These are phyloP conservation scores for Clathrus columnatus DNA, from an alignment of 768 basidiomycete genomes.

Conservation along the genomic window DNA sequence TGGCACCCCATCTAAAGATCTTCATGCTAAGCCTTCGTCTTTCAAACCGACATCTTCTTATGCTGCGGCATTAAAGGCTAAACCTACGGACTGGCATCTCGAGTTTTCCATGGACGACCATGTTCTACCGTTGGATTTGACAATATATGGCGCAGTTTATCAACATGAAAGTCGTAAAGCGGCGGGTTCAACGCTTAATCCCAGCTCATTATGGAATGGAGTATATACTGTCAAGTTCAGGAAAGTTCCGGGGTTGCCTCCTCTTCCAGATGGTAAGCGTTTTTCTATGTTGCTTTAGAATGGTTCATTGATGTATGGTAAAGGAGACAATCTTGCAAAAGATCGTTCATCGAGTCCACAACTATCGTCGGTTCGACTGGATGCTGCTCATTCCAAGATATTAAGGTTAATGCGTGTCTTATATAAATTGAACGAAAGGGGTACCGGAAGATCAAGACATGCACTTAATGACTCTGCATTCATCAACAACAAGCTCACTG, in stretches of 20 bases:
- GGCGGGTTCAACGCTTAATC: constrained; percentile 42
- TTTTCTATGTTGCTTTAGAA: not conserved
- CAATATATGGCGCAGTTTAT: constrained; percentile 94
- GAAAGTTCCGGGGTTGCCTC: constrained; percentile 79
- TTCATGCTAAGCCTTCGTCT: constrained; percentile 23
- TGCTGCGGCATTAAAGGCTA: constrained; percentile 87
- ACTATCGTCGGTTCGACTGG: constrained; percentile 74
- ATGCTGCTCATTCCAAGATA: constrained; percentile 82
- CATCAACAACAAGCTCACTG: constrained; percentile 95
- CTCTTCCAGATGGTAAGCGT: constrained; percentile 49
- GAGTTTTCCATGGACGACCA: constrained; percentile 93
- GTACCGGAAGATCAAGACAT: constrained; percentile 51
- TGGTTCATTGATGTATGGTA: constrained; percentile 18
- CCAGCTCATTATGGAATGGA: constrained; percentile 79
- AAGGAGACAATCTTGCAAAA: constrained; percentile 38
- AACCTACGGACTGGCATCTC: constrained; percentile 93
- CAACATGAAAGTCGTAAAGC: constrained; percentile 75
- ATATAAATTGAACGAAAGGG: constrained; percentile 71
- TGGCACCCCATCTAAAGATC: constrained; percentile 62
- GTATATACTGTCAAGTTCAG: constrained; percentile 89
- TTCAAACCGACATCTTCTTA: constrained; percentile 54
- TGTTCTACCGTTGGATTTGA: constrained; percentile 73
- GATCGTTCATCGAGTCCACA: constrained; percentile 56
- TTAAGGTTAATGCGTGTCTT: constrained; percentile 82
- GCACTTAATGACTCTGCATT: constrained; percentile 72